Evolutionary conservation across 345 rosid species (phyloP).

Genomic region (Populus simonii): DNA sequence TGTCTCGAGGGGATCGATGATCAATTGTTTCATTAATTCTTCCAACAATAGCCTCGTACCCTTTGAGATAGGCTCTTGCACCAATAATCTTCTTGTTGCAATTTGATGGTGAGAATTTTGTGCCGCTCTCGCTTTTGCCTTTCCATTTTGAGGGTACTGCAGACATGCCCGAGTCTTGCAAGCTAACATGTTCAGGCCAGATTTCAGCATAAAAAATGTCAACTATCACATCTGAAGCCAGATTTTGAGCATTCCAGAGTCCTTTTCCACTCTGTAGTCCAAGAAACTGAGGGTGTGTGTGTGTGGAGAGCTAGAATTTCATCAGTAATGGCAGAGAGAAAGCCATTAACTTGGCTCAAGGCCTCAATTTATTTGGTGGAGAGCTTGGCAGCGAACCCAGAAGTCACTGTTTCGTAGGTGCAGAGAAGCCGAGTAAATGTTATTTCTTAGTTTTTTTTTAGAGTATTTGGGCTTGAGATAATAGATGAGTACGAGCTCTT

Average conservation of each 20-base stretch:
- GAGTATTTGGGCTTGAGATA: not conserved
- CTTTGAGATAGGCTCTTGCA: slow-evolving; percentile 58
- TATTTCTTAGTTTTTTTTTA: slow-evolving; percentile 14
- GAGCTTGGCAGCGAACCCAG: slow-evolving; percentile 70
- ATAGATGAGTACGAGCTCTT: no score
- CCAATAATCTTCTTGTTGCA: slow-evolving; percentile 83
- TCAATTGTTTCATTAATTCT: slow-evolving; percentile 47
- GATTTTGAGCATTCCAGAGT: slow-evolving; percentile 43
- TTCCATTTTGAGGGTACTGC: slow-evolving; percentile 65
- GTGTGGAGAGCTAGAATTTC: slow-evolving; percentile 57
- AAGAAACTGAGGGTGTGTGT: slow-evolving; percentile 53
- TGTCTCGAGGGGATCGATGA: slow-evolving; percentile 64
- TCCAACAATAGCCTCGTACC: slow-evolving; percentile 49
- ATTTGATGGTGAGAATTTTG: slow-evolving; percentile 47
- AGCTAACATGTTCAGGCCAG: slow-evolving; percentile 77
- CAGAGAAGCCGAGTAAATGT: slow-evolving; percentile 48
- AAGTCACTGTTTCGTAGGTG: slow-evolving; percentile 48
- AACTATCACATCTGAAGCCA: slow-evolving; percentile 55
- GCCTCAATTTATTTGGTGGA: slow-evolving; percentile 43
- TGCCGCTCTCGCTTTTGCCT: slow-evolving; percentile 65
- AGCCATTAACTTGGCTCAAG: slow-evolving; percentile 47
- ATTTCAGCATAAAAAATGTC: slow-evolving; percentile 73
- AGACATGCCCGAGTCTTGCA: slow-evolving; percentile 54
- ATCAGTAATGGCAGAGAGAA: slow-evolving; percentile 55
- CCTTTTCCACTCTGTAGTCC: slow-evolving; percentile 54